These are phyloP conservation scores for Penicillium freii DNA, from an alignment of 2,329 filamentous ascomycete genomes.

Conservation along the genomic window DNA sequence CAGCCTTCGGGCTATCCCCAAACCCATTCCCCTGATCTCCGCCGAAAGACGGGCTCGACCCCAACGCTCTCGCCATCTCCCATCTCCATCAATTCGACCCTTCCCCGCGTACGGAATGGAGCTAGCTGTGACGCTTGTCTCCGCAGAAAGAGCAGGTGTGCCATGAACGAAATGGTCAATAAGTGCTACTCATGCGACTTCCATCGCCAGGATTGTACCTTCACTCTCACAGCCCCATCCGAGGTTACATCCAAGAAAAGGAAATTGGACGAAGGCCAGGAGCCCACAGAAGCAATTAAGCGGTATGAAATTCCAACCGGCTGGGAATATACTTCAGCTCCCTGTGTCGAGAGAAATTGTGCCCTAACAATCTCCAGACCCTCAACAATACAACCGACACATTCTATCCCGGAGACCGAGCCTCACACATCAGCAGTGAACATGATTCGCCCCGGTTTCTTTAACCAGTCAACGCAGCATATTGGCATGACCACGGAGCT, in stretches of 20 bases:
- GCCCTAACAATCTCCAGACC: slow-evolving; percentile 23
- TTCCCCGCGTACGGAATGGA: slow-evolving; percentile 39
- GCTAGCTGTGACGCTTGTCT: slow-evolving; percentile 45
- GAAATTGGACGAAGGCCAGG: slow-evolving; percentile 39
- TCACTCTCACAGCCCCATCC: slow-evolving; percentile 30
- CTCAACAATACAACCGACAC: slow-evolving; percentile 22
- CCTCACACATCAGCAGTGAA: slow-evolving; percentile 14
- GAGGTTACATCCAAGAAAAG: slow-evolving; percentile 38
- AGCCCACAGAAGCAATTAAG: slow-evolving; percentile 30
- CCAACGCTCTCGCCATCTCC: slow-evolving; percentile 27
- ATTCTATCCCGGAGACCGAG: slow-evolving; percentile 6
- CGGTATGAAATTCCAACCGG: slow-evolving; percentile 29
- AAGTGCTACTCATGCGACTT: slow-evolving; percentile 48
- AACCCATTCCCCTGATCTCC: slow-evolving; percentile 25
- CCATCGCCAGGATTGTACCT: slow-evolving; percentile 46
- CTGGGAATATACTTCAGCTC: neutral
- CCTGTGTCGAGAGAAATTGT: neutral
- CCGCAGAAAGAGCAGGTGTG: slow-evolving; percentile 43
- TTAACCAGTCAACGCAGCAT: slow-evolving; percentile 40
- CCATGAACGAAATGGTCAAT: slow-evolving; percentile 45
- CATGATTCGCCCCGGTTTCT: slow-evolving; percentile 35
- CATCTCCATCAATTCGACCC: slow-evolving; percentile 21
- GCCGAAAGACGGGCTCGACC: slow-evolving; percentile 26
- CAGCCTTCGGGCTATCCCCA: slow-evolving; percentile 34
- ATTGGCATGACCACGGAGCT: slow-evolving; percentile 46